Percentiles rank a stretch among this genome's conserved stretches.
Conservation (phyloP, 495 filamentous ascomycete species). For the Zalerion maritima region DNA sequence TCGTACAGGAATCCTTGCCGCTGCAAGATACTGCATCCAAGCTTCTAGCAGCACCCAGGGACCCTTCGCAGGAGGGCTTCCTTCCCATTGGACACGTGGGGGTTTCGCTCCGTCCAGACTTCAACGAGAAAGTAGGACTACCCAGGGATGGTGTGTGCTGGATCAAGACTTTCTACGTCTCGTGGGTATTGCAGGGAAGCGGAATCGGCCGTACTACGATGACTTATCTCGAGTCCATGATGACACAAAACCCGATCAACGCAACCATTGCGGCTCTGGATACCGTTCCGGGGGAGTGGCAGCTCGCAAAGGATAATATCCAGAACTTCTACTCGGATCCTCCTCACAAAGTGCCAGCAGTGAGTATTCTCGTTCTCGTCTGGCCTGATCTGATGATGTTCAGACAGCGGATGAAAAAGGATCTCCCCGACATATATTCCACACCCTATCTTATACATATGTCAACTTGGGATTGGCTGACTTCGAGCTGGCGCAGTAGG, state of each 20-base stretch:
- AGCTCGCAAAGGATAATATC: conserved; percentile 9
- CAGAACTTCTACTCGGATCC: conserved; percentile 8
- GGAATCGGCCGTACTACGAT: conserved; percentile 24
- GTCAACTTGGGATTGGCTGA: conserved; percentile 4
- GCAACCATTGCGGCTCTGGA: conserved; percentile 19
- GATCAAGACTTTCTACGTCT: conserved; percentile 25
- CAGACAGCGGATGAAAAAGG: too few relatives aligned
- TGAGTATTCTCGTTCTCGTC: conserved; percentile 10
- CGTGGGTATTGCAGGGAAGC: conserved; percentile 16
- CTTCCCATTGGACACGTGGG: conserved; percentile 27
- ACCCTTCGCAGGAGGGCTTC: conserved; percentile 15
- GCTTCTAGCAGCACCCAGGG: conserved; percentile 14
- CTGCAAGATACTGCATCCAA: conserved; percentile 19
- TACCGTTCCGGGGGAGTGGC: conserved; percentile 15
- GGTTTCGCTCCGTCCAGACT: conserved; percentile 13
- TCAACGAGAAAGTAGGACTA: conserved; percentile 12
- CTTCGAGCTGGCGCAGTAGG: too few relatives aligned
- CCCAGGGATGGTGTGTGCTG: conserved; percentile 16
- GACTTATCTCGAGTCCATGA: conserved; percentile 19
- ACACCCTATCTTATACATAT: too few relatives aligned
- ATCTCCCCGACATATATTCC: too few relatives aligned
- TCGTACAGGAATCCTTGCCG: conserved; percentile 11
- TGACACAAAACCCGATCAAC: conserved; percentile 16
- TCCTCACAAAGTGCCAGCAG: conserved; percentile 8
- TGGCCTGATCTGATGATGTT: too few relatives aligned